Percentiles rank a stretch among this genome's conserved stretches.
Evolutionary conservation across 129 eudicot species (phyloP).

Genomic region (Artemisia argyi): DNA sequence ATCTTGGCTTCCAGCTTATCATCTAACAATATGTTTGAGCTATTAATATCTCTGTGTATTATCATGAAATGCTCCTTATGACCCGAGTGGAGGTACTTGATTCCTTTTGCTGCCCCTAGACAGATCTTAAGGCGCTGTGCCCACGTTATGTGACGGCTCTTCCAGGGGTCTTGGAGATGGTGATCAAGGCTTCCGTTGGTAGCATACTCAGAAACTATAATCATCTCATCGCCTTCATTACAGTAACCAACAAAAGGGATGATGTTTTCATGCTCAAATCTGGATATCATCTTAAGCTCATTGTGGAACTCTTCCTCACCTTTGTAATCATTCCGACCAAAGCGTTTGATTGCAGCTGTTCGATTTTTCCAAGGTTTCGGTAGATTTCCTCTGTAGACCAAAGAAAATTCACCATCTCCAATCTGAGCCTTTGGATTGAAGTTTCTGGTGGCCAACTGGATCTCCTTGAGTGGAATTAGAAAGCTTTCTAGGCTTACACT

Average conservation of each 20-base stretch:
- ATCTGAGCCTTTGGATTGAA: not conserved
- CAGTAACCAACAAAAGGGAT: too few species aligned
- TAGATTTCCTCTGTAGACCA: not conserved
- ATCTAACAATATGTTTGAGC: too few species aligned
- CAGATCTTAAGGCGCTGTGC: not conserved
- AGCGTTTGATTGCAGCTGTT: not conserved
- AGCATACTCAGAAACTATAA: not conserved
- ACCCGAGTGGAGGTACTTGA: not conserved
- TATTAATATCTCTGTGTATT: not conserved
- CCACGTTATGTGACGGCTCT: not conserved
- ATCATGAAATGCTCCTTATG: not conserved
- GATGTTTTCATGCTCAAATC: not conserved
- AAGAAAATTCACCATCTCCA: too few species aligned
- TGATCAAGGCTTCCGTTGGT: not conserved
- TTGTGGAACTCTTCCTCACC: not conserved
- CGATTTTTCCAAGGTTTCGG: too few species aligned
- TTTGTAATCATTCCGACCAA: not conserved
- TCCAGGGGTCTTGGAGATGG: not conserved
- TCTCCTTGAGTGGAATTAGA: not conserved
- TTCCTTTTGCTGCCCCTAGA: not conserved
- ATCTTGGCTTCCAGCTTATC: too few species aligned
- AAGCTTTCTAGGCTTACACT: too few species aligned
- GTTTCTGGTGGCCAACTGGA: not conserved
- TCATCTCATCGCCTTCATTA: too few species aligned
- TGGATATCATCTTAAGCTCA: not conserved